Conservation (phyloP, 2,329 filamentous ascomycete species). For the Pezicula neosporulosa region DNA sequence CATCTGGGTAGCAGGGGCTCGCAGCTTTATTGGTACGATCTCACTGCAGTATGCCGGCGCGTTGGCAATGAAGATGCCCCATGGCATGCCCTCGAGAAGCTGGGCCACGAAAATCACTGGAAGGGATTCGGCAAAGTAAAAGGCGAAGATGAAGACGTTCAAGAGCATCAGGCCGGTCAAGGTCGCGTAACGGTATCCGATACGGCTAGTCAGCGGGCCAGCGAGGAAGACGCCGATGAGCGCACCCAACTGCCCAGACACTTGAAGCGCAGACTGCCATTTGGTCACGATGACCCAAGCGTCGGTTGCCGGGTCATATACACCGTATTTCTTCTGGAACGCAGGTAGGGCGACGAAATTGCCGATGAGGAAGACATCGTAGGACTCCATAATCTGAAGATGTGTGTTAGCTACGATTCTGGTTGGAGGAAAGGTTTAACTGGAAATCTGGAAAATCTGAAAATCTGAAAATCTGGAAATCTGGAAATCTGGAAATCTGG, state of each 20-base stretch:
- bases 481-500: no score
- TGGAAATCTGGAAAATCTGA: no score
- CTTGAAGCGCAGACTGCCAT: constrained; percentile 55
- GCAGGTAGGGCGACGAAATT: constrained; percentile 49
- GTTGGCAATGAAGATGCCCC: constrained; percentile 63
- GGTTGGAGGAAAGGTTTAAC: background rate
- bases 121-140: constrained; percentile 48
- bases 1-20: constrained; percentile 55
- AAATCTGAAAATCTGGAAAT: no score
- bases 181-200: constrained; percentile 57
- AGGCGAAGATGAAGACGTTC: constrained; percentile 57
- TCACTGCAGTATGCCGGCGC: constrained; percentile 58
- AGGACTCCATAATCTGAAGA: constrained; percentile 56
- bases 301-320: constrained; percentile 22
- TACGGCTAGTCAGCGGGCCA: constrained; percentile 51
- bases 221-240: constrained; percentile 55
- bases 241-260: constrained; percentile 52
- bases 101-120: constrained; percentile 45
- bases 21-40: constrained; percentile 53
- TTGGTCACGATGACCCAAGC: constrained; percentile 40
- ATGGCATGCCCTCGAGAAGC: constrained; percentile 55
- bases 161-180: constrained; percentile 48
- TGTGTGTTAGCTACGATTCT: background rate
- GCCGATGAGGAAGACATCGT: constrained; percentile 55
- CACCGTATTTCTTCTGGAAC: constrained; percentile 44